Evolutionary conservation across 192 early-diverging fungal species (phyloP), one percentile per base, ranked within the genome.

Genomic region (Paraglomus brasilianum): DNA sequence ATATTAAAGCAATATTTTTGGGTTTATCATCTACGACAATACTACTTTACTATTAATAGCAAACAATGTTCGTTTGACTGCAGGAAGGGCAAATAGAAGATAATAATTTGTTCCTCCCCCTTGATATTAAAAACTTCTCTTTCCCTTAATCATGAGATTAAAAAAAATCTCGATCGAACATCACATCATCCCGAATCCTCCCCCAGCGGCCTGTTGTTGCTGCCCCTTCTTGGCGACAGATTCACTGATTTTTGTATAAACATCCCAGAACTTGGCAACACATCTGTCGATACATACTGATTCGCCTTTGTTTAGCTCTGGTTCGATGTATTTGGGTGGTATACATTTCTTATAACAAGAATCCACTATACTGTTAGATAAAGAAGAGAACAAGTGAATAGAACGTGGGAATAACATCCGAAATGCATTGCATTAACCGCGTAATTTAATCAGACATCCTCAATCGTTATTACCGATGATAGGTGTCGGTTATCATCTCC

Each of bases 311-410:
- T 91, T 91, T 66, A 96, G 80, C 57, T 92, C 89, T 50, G 78
- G 82, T 66, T 94, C 93, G 64, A 79, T 81, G 70, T 96, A 96
- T 45, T 83, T 83, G 73, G 83, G 78, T 21, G 91, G 85, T 58
- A 96, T 87, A 76, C 94, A 96, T 73, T 96, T 96, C 41, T 85
- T 78, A 75, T 89, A 85, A 82, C 94, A 96, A n/a, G 87, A 77
- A 40, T 89, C 84, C 48, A 83, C 80, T 55, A 95, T 87, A 59
- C 90, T 88, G 66, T 44, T 46, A 24, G 24, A 41, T 4, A 9
- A 30, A 30, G 30, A 30, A 30, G 30, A n/a, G n/a, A n/a, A n/a
- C n/a, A n/a, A n/a, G n/a, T n/a, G n/a, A n/a, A 48, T n/a, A 48
- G 47, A 48, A n/a, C n/a, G n/a, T 48, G 11, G 47, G 11, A n/a